Evolutionary conservation across 257 asterid species (phyloP).

Genomic region (Scutellaria barbata): DNA sequence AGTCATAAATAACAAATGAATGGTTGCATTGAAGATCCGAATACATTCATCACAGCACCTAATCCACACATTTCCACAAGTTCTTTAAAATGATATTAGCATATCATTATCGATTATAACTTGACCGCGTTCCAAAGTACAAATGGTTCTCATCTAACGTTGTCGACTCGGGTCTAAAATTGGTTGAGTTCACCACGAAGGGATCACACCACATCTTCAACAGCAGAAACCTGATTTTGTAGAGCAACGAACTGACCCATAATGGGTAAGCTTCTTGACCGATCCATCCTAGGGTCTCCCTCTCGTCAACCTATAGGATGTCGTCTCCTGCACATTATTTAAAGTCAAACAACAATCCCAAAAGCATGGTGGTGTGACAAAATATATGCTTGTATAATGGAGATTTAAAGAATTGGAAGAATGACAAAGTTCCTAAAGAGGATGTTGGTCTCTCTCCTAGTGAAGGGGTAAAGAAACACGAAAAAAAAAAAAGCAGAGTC

Average conservation of each 20-base stretch:
- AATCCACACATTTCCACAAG: constrained; percentile 19
- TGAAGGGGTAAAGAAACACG: background rate
- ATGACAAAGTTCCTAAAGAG: background rate
- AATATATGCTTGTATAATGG: too few relatives aligned
- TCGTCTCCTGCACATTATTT: constrained; percentile 43
- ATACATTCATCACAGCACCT: constrained; percentile 23
- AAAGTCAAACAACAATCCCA: constrained; percentile 11
- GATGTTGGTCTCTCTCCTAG: background rate
- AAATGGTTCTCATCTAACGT: constrained; percentile 28
- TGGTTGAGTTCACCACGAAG: constrained; percentile 19
- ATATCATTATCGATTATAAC: constrained; percentile 1
- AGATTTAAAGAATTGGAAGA: background rate
- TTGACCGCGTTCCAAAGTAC: constrained; percentile 34
- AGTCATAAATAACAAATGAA: constrained; percentile 27
- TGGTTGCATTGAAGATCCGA: constrained; percentile 18
- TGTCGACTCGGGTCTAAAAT: constrained; percentile 26
- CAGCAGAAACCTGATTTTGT: constrained; percentile 21
- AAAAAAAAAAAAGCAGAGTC: background rate
- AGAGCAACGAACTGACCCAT: constrained; percentile 23
- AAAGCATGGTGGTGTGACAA: background rate
- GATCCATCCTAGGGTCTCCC: constrained; percentile 31
- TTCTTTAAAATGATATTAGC: constrained; percentile 15
- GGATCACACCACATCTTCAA: constrained; percentile 16
- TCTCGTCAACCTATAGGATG: constrained; percentile 51
- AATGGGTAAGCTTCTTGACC: constrained; percentile 26